A percentile compares a stretch with the other conserved stretches of the same genome.
Evolutionary conservation across 768 basidiomycete genomes (phyloP).

Genomic region (Hysterangium stoloniferum): DNA sequence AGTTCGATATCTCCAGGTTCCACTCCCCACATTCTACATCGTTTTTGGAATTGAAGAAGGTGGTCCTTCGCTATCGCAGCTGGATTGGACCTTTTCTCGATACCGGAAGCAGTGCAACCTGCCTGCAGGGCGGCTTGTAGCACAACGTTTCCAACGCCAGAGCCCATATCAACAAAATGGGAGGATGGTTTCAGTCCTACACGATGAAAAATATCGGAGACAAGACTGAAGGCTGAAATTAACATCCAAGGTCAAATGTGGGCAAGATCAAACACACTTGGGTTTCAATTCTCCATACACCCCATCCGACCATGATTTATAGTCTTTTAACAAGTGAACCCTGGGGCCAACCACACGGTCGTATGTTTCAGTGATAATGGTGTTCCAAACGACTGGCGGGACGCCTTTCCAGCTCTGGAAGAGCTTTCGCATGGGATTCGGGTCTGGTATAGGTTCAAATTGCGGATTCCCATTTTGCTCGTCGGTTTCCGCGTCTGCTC

Average conservation of each 20-base stretch:
- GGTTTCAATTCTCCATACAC: slow-evolving; percentile 90
- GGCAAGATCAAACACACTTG: slow-evolving; percentile 28
- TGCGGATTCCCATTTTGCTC: neutral
- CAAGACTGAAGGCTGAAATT: slow-evolving; percentile 33
- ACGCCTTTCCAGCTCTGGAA: slow-evolving; percentile 49
- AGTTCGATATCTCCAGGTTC: slow-evolving; percentile 65
- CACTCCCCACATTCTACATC: slow-evolving; percentile 91
- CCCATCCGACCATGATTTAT: slow-evolving; percentile 74
- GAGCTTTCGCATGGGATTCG: slow-evolving; percentile 1
- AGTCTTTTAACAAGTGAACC: slow-evolving; percentile 69
- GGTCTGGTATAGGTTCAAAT: neutral
- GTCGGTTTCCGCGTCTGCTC: neutral
- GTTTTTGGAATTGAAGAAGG: slow-evolving; percentile 59
- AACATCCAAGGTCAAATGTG: slow-evolving; percentile 3
- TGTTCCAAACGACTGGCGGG: slow-evolving; percentile 58
- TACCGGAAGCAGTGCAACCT: slow-evolving; percentile 70
- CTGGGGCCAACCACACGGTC: slow-evolving; percentile 89
- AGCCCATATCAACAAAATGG: slow-evolving; percentile 77
- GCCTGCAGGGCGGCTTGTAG: slow-evolving; percentile 76
- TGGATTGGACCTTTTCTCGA: slow-evolving; percentile 72
- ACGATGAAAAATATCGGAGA: slow-evolving; percentile 48
- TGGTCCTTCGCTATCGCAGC: slow-evolving; percentile 74
- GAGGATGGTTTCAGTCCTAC: slow-evolving; percentile 51
- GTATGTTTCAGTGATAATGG: slow-evolving; percentile 85
- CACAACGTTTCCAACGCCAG: slow-evolving; percentile 80